phyloP scores from a whole-genome alignment of 495 filamentous ascomycete species.

The Hypoxylon rickii region DNA sequence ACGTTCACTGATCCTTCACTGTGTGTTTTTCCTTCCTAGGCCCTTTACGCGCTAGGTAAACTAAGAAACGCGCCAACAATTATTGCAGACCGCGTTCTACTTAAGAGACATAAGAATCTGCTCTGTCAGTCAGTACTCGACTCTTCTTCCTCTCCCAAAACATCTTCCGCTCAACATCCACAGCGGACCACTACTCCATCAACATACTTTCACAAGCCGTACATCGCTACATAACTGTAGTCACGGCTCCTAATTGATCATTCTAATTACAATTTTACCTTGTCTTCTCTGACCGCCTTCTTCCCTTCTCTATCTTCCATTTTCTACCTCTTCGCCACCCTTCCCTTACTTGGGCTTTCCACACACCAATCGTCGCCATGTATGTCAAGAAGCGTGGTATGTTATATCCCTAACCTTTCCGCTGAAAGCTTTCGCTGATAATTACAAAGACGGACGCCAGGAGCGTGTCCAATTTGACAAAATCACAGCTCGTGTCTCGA shows the following conservation, averaged over 20 bases:
- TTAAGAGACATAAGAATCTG: conserved; percentile 39
- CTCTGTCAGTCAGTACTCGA: conserved; percentile 1
- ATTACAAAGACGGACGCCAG: conserved; percentile 85
- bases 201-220: conserved; percentile 18
- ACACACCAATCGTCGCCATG: conserved; percentile 46
- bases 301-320: neutral
- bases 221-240: conserved; percentile 19
- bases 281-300: neutral
- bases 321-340: conserved; percentile 8
- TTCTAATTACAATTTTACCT: conserved; percentile 8
- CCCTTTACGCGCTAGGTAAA: conserved; percentile 24
- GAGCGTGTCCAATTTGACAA: conserved; percentile 99
- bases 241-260: conserved; percentile 14
- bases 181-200: conserved; percentile 15
- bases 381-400: conserved; percentile 65
- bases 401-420: conserved; percentile 30
- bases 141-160: conserved; percentile 23
- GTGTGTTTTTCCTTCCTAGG: conserved; percentile 1
- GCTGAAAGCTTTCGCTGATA: conserved; percentile 27
- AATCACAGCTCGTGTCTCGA: conserved; percentile 96
- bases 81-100: conserved; percentile 29
- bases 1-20: conserved; percentile 11
- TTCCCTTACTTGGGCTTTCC: conserved; percentile 13
- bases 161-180: conserved; percentile 30
- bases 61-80: conserved; percentile 23